These are phyloP conservation scores for Davidsoniella neocaledoniae DNA, from an alignment of 2,329 filamentous ascomycete genomes.

Conservation along the genomic window DNA sequence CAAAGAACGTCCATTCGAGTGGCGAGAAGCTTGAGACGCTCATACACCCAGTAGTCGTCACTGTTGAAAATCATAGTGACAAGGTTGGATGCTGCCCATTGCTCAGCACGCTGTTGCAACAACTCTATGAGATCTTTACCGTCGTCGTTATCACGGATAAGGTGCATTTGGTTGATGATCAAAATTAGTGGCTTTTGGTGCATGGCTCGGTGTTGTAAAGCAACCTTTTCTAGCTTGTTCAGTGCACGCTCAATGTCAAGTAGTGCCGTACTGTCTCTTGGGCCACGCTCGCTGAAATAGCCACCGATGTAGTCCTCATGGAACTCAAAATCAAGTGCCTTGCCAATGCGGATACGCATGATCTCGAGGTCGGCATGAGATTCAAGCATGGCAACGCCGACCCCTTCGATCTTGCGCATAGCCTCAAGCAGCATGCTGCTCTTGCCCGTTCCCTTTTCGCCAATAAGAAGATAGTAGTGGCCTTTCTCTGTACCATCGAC, in stretches of 20 bases:
- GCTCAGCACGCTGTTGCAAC: slow-evolving; percentile 85
- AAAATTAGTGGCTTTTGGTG: slow-evolving; percentile 61
- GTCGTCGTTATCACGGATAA: slow-evolving; percentile 80
- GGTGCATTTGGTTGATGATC: slow-evolving; percentile 86
- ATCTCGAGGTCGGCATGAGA: slow-evolving; percentile 91
- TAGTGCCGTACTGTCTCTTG: slow-evolving; percentile 77
- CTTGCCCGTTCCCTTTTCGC: slow-evolving; percentile 93
- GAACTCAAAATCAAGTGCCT: slow-evolving; percentile 88
- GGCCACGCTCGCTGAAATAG: slow-evolving; percentile 86
- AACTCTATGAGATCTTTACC: slow-evolving; percentile 88
- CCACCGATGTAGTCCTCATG: slow-evolving; percentile 96
- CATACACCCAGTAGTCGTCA: slow-evolving; percentile 98
- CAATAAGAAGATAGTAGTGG: slow-evolving; percentile 81
- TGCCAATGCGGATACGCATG: slow-evolving; percentile 80
- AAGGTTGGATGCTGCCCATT: slow-evolving; percentile 85
- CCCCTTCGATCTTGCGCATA: slow-evolving; percentile 82
- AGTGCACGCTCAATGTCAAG: slow-evolving; percentile 92
- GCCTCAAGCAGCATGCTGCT: slow-evolving; percentile 90
- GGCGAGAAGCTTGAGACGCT: slow-evolving; percentile 78
- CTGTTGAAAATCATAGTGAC: slow-evolving; percentile 90
- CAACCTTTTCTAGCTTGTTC: slow-evolving; percentile 96
- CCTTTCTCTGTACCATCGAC: slow-evolving; percentile 55
- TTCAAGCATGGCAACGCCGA: slow-evolving; percentile 88
- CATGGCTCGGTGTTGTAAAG: slow-evolving; percentile 48
- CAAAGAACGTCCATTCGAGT: slow-evolving; percentile 90